phyloP scores from a whole-genome alignment of 1,284 basidiomycete genomes.

The Cryptococcus maquisensis region DNA sequence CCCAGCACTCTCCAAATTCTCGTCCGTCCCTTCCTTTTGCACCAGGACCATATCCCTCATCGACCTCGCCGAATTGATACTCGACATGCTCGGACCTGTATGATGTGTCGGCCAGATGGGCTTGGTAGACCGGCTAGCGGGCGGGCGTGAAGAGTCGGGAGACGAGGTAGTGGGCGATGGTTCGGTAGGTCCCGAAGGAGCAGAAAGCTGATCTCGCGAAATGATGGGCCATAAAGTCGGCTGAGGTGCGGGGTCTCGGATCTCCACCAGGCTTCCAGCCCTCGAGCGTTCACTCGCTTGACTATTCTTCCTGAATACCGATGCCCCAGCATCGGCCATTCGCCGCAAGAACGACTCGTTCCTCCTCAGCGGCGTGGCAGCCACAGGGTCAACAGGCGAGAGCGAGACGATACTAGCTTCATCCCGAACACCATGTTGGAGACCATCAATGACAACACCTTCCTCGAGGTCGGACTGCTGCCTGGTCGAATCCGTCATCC shows the following conservation, averaged over 20 bases:
- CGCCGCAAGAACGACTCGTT: conserved; percentile 35
- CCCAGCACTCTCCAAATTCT: conserved; percentile 5
- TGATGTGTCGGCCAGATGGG: conserved; percentile 39
- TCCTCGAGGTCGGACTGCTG: conserved; percentile 25
- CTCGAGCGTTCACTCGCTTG: neutral
- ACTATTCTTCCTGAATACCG: conserved; percentile 11
- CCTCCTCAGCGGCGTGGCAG: neutral
- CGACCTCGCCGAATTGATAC: conserved; percentile 24
- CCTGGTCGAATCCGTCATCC: conserved; percentile 9
- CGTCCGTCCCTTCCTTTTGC: conserved; percentile 24
- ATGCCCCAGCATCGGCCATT: conserved; percentile 30
- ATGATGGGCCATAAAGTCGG: conserved; percentile 36
- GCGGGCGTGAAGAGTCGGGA: neutral
- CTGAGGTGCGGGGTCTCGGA: conserved; percentile 38
- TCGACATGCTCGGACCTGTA: conserved; percentile 26
- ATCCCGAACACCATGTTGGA: conserved; percentile 12
- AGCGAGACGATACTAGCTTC: conserved; percentile 2
- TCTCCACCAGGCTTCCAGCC: conserved; percentile 13
- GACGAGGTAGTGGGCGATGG: neutral
- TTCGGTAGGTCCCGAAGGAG: neutral
- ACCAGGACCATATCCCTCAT: conserved; percentile 42
- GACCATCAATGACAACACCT: conserved; percentile 15
- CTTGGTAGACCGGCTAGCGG: no score
- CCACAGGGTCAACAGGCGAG: conserved; percentile 13
- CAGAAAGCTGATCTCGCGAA: conserved; percentile 16